Base-by-base conservation (phyloP, 2,329 filamentous ascomycete species). In the Calonectria hawksworthii region DNA sequence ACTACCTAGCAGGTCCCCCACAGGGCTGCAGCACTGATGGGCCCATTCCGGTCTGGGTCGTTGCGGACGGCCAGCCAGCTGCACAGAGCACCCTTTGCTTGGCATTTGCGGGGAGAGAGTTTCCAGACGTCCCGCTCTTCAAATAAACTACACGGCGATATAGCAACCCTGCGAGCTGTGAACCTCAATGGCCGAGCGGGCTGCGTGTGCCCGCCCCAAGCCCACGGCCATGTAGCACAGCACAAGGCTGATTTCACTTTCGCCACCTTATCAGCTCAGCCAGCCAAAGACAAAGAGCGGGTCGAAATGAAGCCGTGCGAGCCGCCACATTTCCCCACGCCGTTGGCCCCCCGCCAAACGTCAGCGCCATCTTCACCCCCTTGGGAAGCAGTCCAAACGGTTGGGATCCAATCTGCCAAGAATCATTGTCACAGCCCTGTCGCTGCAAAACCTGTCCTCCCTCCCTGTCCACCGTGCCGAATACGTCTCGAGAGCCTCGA, bases 21-120 rank as follows among this genome's bases (percentile, higher is more conserved):
- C 61, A 74, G 72, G 72, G 72, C 72, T 74, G 72, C 67, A 70
- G 61, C 67, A 30, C 23, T 63, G 56, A 73, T 50, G 71, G 66
- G 64, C 61, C 69, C 36, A 52, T 47, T 64, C 34, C 28, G 9
- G 28, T 36, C 36, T 32, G 21, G 59, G 23, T 18, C 34, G 28
- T 44, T 44, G 52, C 34, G 16, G 56, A 63, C 32, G 13, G 34
- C 32, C 32, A 61, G n/a, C 56, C 32, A 61, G n/a, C 56, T 38
- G 56, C 56, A 61, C 56, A 63, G 56, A 63, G 56, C 56, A 63
- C 56, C 56, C 30, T 65, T 32, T 65, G 61, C 61, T 65, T 65
- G 61, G 61, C 61, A 30, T 50, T 67, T 67, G 64, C n/a, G 47
- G 64, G 64, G 64, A 38, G 44, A 50, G 64, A 36, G 41, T 67